Conservation (phyloP, 2,329 filamentous ascomycete species). For the Lasiodiplodia sp. region DNA sequence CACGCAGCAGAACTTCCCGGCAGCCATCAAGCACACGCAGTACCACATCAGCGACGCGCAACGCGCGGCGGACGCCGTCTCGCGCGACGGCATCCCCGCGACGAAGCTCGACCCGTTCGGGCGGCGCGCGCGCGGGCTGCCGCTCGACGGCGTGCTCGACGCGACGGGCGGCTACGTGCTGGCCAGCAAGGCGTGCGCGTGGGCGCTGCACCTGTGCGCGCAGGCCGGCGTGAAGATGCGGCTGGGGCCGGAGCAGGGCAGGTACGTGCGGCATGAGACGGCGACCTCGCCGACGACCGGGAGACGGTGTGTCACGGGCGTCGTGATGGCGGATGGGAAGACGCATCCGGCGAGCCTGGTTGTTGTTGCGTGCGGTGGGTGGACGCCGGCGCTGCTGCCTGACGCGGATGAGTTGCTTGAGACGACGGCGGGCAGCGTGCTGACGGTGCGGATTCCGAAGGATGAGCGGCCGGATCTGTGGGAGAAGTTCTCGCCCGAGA, state of each 20-base stretch:
- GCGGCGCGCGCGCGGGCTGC: slow-evolving; percentile 2
- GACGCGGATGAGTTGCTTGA: slow-evolving; percentile 53
- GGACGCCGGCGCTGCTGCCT: slow-evolving; percentile 54
- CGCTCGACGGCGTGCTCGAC: slow-evolving; percentile 45
- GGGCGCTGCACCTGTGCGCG: slow-evolving; percentile 53
- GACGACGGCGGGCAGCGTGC: slow-evolving; percentile 57
- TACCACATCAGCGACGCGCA: slow-evolving; percentile 36
- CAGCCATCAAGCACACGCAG: slow-evolving; percentile 37
- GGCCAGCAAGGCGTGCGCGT: slow-evolving; percentile 57
- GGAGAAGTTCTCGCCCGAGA: slow-evolving; percentile 50
- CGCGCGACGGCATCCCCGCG: slow-evolving; percentile 11
- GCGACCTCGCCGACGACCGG: neutral
- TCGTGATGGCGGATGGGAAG: slow-evolving; percentile 51
- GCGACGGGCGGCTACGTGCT: slow-evolving; percentile 55
- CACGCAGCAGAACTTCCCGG: slow-evolving; percentile 37
- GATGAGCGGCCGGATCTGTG: slow-evolving; percentile 45
- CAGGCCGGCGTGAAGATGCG: slow-evolving; percentile 53
- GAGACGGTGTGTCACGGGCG: slow-evolving; percentile 46
- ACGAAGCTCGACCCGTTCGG: slow-evolving; percentile 27
- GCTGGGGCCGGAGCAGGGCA: slow-evolving; percentile 39
- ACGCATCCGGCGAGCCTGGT: slow-evolving; percentile 51
- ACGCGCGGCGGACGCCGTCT: slow-evolving; percentile 2
- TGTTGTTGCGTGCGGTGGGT: slow-evolving; percentile 54
- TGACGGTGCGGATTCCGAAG: slow-evolving; percentile 53
- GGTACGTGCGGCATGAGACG: neutral